Conservation (phyloP, 2,329 filamentous ascomycete genomes). For the Didymellaceae sp. region DNA sequence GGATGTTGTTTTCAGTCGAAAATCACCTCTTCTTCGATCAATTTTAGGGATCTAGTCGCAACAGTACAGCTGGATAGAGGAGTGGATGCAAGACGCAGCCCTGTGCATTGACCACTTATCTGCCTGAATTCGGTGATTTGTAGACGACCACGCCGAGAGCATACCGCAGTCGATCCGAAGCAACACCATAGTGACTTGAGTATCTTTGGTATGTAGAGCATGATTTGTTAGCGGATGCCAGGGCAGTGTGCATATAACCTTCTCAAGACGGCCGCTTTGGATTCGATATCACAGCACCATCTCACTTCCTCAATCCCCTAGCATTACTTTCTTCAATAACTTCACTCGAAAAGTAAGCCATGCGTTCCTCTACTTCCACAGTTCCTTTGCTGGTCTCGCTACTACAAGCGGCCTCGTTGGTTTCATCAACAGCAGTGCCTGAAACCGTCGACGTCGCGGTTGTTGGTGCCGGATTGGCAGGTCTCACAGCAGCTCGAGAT, state of each 20-base stretch:
- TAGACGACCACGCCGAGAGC: background rate
- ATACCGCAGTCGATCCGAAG: background rate
- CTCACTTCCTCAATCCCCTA: background rate
- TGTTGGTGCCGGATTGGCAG: constrained; percentile 55
- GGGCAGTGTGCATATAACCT: background rate
- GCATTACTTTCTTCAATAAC: background rate
- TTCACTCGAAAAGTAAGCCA: background rate
- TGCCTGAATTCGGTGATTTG: background rate
- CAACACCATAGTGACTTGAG: background rate
- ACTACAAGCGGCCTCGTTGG: background rate
- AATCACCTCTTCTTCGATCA: no score
- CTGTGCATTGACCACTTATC: background rate
- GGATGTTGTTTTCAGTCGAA: no score
- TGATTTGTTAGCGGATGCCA: background rate
- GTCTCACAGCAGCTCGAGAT: constrained; percentile 41
- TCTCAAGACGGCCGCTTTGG: background rate
- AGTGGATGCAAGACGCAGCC: background rate
- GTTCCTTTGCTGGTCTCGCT: background rate
- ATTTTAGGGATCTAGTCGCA: no score
- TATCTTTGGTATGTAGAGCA: background rate
- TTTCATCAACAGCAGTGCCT: constrained; percentile 1
- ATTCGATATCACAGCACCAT: background rate
- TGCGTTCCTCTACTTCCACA: background rate
- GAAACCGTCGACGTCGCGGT: constrained; percentile 41
- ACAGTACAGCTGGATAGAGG: no score